A percentile compares a stretch with the other conserved stretches of the same genome.
Evolutionary conservation across 1,284 basidiomycete species (phyloP).

Genomic region (Apiotrichum porosum): DNA sequence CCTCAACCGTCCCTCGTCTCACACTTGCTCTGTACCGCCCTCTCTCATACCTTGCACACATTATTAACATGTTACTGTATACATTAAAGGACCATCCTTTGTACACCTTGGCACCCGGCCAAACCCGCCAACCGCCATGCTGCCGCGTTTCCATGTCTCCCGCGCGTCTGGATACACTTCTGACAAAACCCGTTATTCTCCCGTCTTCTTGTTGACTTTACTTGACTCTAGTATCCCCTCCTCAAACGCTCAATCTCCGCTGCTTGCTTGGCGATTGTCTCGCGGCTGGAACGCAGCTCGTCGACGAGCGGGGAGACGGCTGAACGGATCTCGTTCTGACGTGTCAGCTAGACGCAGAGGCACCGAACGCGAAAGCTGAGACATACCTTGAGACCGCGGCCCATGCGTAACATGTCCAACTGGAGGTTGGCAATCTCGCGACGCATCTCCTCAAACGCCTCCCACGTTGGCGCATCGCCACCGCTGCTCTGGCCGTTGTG

Average conservation of each 20-base stretch:
- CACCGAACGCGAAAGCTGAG: too few species aligned
- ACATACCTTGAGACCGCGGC: constrained; percentile 27
- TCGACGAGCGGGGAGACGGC: constrained; percentile 24
- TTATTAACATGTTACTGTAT: too few species aligned
- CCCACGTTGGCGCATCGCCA: constrained; percentile 2
- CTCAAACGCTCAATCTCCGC: constrained; percentile 33
- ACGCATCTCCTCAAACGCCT: constrained; percentile 19
- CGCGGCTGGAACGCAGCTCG: constrained; percentile 23
- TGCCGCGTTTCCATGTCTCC: too few species aligned
- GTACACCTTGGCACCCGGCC: too few species aligned
- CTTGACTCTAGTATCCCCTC: constrained; percentile 16
- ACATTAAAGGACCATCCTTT: too few species aligned
- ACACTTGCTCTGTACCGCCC: too few species aligned
- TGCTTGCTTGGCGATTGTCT: constrained; percentile 27
- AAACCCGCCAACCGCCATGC: too few species aligned
- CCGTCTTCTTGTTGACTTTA: neutral
- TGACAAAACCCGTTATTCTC: too few species aligned
- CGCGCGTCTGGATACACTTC: too few species aligned
- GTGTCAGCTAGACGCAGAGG: too few species aligned
- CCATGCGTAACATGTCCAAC: constrained; percentile 37
- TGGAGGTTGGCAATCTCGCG: constrained; percentile 30
- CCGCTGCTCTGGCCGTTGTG: neutral
- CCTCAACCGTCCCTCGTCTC: too few species aligned
- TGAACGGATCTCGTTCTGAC: constrained; percentile 28
- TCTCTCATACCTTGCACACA: too few species aligned